Base-by-base conservation (phyloP, 2,329 filamentous ascomycete species). In the Aspergillus glaucus region DNA sequence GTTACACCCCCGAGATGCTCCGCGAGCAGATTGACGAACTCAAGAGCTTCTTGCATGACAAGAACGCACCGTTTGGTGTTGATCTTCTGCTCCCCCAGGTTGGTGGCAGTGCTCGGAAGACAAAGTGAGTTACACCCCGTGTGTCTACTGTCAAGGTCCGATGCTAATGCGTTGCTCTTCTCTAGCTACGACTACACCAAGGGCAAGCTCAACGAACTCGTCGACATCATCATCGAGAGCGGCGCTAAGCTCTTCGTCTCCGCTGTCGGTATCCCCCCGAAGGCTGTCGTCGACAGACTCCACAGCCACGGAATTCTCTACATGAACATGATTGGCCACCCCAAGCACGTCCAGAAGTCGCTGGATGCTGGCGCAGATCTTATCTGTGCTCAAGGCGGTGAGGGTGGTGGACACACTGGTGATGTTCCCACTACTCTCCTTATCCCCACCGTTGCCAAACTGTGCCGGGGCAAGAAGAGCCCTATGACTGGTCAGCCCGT, bases 321-420 rank as follows among this genome's bases (percentile, higher is more conserved):
- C 80, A 97, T 97, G 93, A 98, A 98, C 85, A 98, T 98, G 93
- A 91, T 98, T 69, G 93, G 93, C 59, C 93, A 98, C 80, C 92
- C 93, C 66, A 98, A 98, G 84, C 93, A 98, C 76, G 92, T 95
- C 55, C 81, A 89, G 75, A 98, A 97, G 80, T 94, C 89, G 73
- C 80, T 98, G 54, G 89, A 92, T 45, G 81, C 91, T 50, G 93
- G 91, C 57, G 88, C 85, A 61, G 93, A 98, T 73, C 87, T 98
- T 63, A 97, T 98, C 76, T 97, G 92, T 77, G 93, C 93, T 46
- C 93, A 98, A 77, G 93, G 93, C 68, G 92, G 93, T 62, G 93
- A 98, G 77, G 93, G 93, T 56, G 93, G 93, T 69, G 93, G 93
- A 59, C 91, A 96, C 79, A 96, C 90, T 12, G 93, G 93, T 63